Conservation (phyloP, 1,284 basidiomycete genomes). For the Chalciporus sp. region DNA sequence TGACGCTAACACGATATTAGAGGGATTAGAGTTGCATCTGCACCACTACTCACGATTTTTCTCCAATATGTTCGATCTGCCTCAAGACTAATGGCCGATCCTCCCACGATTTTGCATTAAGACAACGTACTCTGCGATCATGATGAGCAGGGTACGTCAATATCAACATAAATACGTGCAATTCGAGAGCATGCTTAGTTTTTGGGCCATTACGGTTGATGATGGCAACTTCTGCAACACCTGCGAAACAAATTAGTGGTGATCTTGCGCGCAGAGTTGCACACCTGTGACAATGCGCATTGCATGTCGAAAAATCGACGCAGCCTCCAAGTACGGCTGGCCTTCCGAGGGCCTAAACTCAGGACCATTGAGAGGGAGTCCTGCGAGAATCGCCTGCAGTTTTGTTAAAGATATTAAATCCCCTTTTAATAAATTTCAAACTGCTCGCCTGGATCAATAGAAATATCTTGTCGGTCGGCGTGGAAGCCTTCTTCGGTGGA, state of each 20-base stretch:
- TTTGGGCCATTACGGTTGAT: conserved; percentile 61
- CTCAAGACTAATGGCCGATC: conserved; percentile 77
- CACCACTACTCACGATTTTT: conserved; percentile 69
- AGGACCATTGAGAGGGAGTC: conserved; percentile 63
- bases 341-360: conserved; percentile 72
- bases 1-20: conserved; percentile 44
- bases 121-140: conserved; percentile 59
- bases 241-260: conserved; percentile 40
- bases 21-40: neutral
- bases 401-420: conserved; percentile 4
- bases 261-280: conserved; percentile 2
- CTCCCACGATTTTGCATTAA: conserved; percentile 84
- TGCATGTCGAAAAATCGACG: conserved; percentile 67
- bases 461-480: conserved; percentile 70
- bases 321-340: conserved; percentile 70
- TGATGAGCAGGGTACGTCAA: conserved; percentile 11
- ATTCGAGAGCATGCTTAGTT: conserved; percentile 69
- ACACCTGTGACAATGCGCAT: conserved; percentile 66
- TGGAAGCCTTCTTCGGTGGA: conserved; percentile 65
- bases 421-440: neutral
- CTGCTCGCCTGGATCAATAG: conserved; percentile 66
- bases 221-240: conserved; percentile 71
- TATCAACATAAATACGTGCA: conserved; percentile 44
- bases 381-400: conserved; percentile 71
- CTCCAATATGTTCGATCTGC: conserved; percentile 81